A percentile compares a stretch with the other conserved stretches of the same genome.
These are phyloP conservation scores for Aspergillus diversus DNA, from an alignment of 495 filamentous ascomycete genomes.

Conservation along the genomic window DNA sequence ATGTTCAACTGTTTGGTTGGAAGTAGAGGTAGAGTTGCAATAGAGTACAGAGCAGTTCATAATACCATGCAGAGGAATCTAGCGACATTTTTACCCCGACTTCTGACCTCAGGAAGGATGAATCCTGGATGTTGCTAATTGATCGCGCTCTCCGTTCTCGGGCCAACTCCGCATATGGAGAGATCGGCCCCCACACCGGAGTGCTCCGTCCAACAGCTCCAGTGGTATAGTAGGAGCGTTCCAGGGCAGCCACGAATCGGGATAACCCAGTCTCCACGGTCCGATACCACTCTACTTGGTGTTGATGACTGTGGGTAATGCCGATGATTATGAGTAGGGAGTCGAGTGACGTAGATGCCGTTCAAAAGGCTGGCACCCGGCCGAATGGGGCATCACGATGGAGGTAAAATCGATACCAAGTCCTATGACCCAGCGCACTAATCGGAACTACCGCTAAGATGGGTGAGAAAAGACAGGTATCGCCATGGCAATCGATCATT, in stretches of 20 bases:
- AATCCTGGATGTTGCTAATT: background rate
- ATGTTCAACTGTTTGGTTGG: background rate
- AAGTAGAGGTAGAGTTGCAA: background rate
- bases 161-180: background rate
- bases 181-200: background rate
- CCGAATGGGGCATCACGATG: background rate
- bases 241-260: constrained; percentile 1
- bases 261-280: background rate
- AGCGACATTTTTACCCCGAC: background rate
- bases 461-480: constrained; percentile 9
- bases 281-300: background rate
- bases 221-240: background rate
- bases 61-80: background rate
- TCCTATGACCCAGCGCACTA: background rate
- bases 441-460: background rate
- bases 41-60: background rate
- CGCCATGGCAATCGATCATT: constrained; percentile 29
- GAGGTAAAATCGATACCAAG: background rate
- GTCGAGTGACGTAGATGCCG: background rate
- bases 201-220: background rate
- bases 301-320: background rate
- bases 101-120: background rate
- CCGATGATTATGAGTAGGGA: background rate
- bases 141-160: background rate
- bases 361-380: background rate